These are phyloP conservation scores for Phylloporus arenicola DNA, from an alignment of 768 basidiomycete species.

Conservation along the genomic window DNA sequence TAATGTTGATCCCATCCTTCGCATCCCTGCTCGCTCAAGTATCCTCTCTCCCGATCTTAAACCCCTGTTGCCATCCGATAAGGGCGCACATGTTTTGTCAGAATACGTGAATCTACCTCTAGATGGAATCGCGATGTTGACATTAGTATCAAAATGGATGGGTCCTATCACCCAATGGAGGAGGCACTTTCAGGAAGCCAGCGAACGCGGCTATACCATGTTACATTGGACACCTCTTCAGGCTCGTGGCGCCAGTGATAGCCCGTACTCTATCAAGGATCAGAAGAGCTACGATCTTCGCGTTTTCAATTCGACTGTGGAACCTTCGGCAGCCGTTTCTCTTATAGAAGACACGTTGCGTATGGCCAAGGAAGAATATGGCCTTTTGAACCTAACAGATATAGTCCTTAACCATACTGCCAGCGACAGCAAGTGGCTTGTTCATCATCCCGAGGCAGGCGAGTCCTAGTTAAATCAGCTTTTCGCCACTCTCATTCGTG, in stretches of 20 bases:
- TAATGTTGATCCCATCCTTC: constrained; percentile 90
- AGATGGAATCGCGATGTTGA: constrained; percentile 84
- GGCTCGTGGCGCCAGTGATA: constrained; percentile 81
- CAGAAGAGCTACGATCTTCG: constrained; percentile 80
- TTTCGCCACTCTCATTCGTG: constrained; percentile 2
- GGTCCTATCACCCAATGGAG: constrained; percentile 76
- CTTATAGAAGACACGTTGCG: constrained; percentile 61
- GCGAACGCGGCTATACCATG: constrained; percentile 94
- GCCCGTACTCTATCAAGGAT: constrained; percentile 90
- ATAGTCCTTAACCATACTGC: constrained; percentile 98
- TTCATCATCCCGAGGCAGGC: constrained; percentile 95
- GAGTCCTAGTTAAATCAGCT: constrained; percentile 14
- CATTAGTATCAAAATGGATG: constrained; percentile 98
- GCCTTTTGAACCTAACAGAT: constrained; percentile 86
- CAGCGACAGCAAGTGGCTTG: constrained; percentile 86
- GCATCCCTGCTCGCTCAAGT: constrained; percentile 61
- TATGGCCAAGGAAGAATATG: constrained; percentile 77
- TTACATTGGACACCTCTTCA: constrained; percentile 95
- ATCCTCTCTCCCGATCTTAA: constrained; percentile 57
- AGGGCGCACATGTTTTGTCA: constrained; percentile 47
- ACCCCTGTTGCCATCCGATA: constrained; percentile 47
- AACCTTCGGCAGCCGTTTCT: constrained; percentile 47
- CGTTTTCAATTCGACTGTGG: constrained; percentile 47
- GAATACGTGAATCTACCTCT: constrained; percentile 68
- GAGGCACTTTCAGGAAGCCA: constrained; percentile 75